These are phyloP conservation scores for Crucibulum laeve DNA, from an alignment of 768 basidiomycete species.

Conservation along the genomic window DNA sequence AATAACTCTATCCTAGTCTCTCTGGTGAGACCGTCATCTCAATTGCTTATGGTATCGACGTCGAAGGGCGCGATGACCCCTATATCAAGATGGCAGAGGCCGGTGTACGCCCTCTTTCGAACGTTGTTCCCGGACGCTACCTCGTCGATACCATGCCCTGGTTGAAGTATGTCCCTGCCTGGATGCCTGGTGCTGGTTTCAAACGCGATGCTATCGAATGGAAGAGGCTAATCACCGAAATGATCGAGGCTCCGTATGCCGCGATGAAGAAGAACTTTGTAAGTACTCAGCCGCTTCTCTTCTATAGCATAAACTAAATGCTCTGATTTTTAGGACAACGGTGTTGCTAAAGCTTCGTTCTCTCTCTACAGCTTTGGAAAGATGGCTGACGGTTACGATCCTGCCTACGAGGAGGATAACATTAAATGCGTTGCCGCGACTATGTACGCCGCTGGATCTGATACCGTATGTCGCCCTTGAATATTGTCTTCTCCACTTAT, in stretches of 20 bases:
- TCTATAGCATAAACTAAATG: background rate
- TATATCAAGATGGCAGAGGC: constrained; percentile 13
- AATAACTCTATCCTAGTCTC: constrained; percentile 11
- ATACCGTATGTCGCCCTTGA: constrained; percentile 19
- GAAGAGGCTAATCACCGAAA: background rate
- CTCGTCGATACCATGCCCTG: constrained; percentile 16
- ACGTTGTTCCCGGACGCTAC: constrained; percentile 11
- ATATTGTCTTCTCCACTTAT: background rate
- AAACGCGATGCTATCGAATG: constrained; percentile 21
- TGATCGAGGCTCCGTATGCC: constrained; percentile 1
- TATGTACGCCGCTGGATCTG: constrained; percentile 21
- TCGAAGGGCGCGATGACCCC: constrained; percentile 17
- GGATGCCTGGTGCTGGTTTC: constrained; percentile 29
- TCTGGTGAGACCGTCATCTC: constrained; percentile 16
- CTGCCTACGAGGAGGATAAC: constrained; percentile 12
- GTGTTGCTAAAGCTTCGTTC: constrained; percentile 16
- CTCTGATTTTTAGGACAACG: constrained; percentile 9
- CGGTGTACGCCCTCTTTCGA: constrained; percentile 9
- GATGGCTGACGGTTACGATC: constrained; percentile 10
- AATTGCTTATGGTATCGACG: constrained; percentile 21
- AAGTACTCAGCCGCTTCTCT: background rate
- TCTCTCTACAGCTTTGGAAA: constrained; percentile 12
- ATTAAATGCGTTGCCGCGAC: constrained; percentile 18
- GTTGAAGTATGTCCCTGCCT: constrained; percentile 20
- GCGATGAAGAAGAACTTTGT: constrained; percentile 3